Evolutionary conservation across 768 basidiomycete genomes (phyloP), one percentile per base, ranked within the genome.

Genomic region (Crassisporium funariophilum): DNA sequence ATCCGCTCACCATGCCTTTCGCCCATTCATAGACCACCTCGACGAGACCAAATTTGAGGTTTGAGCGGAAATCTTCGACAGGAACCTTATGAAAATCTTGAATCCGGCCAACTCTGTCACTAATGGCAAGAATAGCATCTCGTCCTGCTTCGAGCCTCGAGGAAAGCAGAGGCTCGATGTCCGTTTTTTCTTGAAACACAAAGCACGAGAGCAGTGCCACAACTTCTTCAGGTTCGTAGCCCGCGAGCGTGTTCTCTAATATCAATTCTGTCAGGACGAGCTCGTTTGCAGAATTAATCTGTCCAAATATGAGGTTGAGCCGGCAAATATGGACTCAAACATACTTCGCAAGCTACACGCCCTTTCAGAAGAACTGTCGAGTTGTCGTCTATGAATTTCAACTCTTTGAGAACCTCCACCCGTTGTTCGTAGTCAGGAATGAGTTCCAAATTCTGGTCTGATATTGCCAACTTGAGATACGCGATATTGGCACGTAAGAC

Each of bases 21-120:
- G 97, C 95, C 97, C 97, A 99, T 66, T 98, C 97, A 61, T 98
- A 98, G 5, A 98, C 97, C 1, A 95, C 97, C 62, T 99, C 95
- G 7, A 91, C 82, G 17, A 99, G 72, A 5, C 97, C 97, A 51
- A 88, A 88, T 65, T 97, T 98, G 56, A 95, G 81, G 47, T 74
- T 82, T 37, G 81, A 78, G 43, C 84, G 82, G 62, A 88, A 91
- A 47, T 84, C 90, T 56, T 88, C 89, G 21, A 79, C 81, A 40
- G 83, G 74, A 0, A 98, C 91, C 60, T 86, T 86, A 64, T 90
- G 80, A 12, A 67, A 66, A 54, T 91, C 84, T 61, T 98, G 95
- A n/a, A 89, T 79, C 9, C 81, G 69, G 35, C 82, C 84, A 7
- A 99, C 82, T 17, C 84, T 75, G 34, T 94, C 88, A 17, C 81